Evolutionary conservation across 2,329 filamentous ascomycete species (phyloP), one percentile per base, ranked within the genome.

Genomic region (Colletotrichum truncatum): DNA sequence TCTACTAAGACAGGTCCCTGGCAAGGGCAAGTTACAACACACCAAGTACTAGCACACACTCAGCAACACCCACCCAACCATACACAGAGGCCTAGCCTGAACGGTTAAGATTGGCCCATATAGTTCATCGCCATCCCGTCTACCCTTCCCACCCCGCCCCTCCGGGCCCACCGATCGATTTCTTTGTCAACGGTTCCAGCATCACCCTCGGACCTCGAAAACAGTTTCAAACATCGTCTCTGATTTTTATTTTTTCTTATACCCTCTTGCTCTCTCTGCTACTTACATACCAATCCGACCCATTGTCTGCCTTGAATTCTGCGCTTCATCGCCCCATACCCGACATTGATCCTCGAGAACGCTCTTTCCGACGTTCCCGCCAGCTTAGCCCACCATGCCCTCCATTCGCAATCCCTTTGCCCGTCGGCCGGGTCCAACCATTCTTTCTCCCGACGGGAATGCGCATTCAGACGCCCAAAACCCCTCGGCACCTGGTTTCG

Each of bases 351-450:
- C 36, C 25, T 28, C 8, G 5, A 7, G 6, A 41, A 21, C 4
- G 11, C 11, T 32, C 34, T 11, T 48, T 30, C 43, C 43, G 51
- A 54, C 34, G 10, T 12, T 32, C n/a, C 41, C 43, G 57, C 57
- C 30, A 26, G 16, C 45, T 45, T 36, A 14, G 28, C 45, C 28
- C 32, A 36, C 36, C 64, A 92, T 92, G 90, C 86, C 88, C 67
- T 43, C 39, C 18, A 91, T 93, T 74, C 89, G 91, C 70, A 93
- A 93, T 76, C 89, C 90, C 28, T 91, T 93, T 75, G 81, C 85
- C 60, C 87, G 87, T 72, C 89, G 87, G 56, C 79, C 85, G 57
- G 86, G 83, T 68, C 77, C 75, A 70, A 74, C 74, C 68, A 73
- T 77, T 65, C 73, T 78, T 53, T 73, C 75, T 68, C 78, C 77